Evolutionary conservation across 805 yeast species (phyloP), one percentile per base, ranked within the genome.

Genomic region (Candida ipomoeae): DNA sequence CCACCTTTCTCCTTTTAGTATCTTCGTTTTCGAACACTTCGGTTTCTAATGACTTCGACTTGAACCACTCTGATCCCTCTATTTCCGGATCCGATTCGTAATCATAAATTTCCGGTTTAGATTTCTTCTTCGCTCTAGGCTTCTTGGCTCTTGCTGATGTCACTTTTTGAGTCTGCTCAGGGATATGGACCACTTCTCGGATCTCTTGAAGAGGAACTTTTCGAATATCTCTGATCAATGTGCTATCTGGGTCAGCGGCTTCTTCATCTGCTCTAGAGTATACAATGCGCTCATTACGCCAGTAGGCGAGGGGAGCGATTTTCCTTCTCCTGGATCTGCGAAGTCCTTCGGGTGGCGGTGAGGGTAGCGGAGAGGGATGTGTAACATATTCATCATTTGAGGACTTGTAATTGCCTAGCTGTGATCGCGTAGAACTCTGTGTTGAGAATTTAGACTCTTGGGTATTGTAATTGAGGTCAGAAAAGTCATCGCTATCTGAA

Each of bases 281-380:
- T 3, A 87, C 79, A 31, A 86, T 79, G 52, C 82, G 73, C 66
- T 89, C 96, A 60, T 87, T 87, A 63, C 87, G 80, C 96, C 96
- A 89, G 63, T 77, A 87, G 2, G 89, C 91, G 55, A 89, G 69
- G 0, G 96, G 92, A 3, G 84, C 79, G 6, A 86, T 76, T 54
- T 80, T 78, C 0, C 81, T 78, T 59, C 96, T 74, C 32, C 77
- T 73, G 0, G 96, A 86, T 55, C 87, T 70, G 55, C 96, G 73
- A 2, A 80, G 60, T 0, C 82, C 79, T 49, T 70, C 75, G 6
- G 74, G 74, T 6, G 75, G 76, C 1, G 78, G 77, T 3, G 75
- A 70, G 1, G 77, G 78, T 31, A 71, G 63, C 6, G 74, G 74
- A 0, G 70, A 62, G 2, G 66, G 67, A 33, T 59, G 57, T 6